phyloP scores from a whole-genome alignment of 495 filamentous ascomycete genomes.

The Monascus purpureus region DNA sequence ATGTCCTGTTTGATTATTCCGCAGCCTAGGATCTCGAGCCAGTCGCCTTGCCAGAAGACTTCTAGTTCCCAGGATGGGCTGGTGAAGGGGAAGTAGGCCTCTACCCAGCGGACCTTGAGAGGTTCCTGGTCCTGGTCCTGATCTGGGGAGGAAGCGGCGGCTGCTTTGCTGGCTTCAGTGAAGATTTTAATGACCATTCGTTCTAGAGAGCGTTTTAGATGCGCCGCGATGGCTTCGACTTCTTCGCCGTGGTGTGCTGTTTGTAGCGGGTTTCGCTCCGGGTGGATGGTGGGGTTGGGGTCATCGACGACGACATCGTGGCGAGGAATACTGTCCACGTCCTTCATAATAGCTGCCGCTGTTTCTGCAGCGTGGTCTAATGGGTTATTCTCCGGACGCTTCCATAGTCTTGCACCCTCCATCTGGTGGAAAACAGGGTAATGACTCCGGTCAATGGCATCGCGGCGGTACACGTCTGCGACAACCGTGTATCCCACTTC shows the following conservation, averaged over 20 bases:
- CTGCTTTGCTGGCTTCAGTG: conserved; percentile 57
- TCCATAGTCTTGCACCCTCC: conserved; percentile 90
- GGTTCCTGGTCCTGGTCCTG: conserved; percentile 39
- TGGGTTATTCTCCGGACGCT: conserved; percentile 50
- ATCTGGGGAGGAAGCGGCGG: conserved; percentile 25
- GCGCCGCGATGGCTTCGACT: conserved; percentile 66
- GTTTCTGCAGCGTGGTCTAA: conserved; percentile 26
- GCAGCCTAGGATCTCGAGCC: conserved; percentile 89
- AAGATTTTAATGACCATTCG: conserved; percentile 83
- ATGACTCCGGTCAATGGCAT: conserved; percentile 87
- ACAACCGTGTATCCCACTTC: conserved; percentile 76
- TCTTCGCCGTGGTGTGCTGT: conserved; percentile 56
- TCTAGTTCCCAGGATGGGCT: conserved; percentile 92
- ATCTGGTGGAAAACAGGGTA: conserved; percentile 98
- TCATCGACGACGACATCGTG: conserved; percentile 71
- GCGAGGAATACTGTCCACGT: conserved; percentile 50
- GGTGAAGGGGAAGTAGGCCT: conserved; percentile 93
- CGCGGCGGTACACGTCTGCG: conserved; percentile 92
- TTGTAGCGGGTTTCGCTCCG: conserved; percentile 76
- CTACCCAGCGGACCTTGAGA: conserved; percentile 80
- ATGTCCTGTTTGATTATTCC: conserved; percentile 80
- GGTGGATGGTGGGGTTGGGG: conserved; percentile 64
- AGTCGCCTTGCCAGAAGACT: conserved; percentile 85
- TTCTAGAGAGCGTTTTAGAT: conserved; percentile 84
- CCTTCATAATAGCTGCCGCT: conserved; percentile 39